These are phyloP conservation scores for Quillaja saponaria DNA, from an alignment of 306 rosid genomes.

Conservation along the genomic window DNA sequence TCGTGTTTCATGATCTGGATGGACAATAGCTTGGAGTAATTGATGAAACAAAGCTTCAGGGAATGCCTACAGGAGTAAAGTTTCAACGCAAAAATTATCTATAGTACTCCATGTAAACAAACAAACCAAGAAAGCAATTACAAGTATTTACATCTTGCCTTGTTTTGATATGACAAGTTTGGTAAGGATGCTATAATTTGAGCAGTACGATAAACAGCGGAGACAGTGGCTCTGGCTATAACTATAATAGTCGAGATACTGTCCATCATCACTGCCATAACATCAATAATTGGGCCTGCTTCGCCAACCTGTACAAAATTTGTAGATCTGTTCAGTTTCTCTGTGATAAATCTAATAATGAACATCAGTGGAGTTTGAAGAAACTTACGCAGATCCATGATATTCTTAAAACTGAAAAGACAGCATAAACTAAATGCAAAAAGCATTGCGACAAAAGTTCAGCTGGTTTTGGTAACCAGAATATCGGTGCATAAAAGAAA, in stretches of 20 bases:
- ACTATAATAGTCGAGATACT: conserved; percentile 63
- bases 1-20: conserved; percentile 89
- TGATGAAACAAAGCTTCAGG: conserved; percentile 98
- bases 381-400: background rate
- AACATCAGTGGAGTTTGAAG: background rate
- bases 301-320: conserved; percentile 76
- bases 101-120: conserved; percentile 27
- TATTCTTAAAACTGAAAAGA: conserved; percentile 16
- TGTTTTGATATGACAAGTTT: conserved; percentile 63
- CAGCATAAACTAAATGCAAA: conserved; percentile 10
- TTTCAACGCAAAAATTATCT: conserved; percentile 34
- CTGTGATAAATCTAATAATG: conserved; percentile 16
- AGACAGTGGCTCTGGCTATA: conserved; percentile 70
- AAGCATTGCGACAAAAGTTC: background rate
- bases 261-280: conserved; percentile 87
- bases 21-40: conserved; percentile 82
- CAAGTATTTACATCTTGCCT: conserved; percentile 59
- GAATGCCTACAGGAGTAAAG: conserved; percentile 58
- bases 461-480: no score
- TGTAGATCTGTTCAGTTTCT: conserved; percentile 29
- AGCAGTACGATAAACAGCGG: conserved; percentile 69
- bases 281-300: conserved; percentile 79
- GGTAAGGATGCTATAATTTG: conserved; percentile 87
- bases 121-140: conserved; percentile 27
- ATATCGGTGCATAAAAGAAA: conserved; percentile 19